Evolutionary conservation across 2,329 filamentous ascomycete species (phyloP).

Genomic region (Plectosphaerella cucumerina): DNA sequence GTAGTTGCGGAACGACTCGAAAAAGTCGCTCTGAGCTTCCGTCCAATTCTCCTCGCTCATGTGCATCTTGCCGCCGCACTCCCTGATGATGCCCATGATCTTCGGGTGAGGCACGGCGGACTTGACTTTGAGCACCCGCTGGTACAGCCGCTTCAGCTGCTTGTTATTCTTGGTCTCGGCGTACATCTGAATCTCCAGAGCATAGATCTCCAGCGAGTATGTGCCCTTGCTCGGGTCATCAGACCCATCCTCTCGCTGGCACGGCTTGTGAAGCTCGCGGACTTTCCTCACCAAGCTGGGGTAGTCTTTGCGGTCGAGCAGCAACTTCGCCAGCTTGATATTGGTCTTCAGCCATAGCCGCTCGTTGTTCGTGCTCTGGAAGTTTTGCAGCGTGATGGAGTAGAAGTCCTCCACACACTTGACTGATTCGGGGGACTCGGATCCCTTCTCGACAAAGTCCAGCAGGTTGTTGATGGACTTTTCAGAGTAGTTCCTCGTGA

Average conservation of each 20-base stretch:
- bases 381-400: constrained; percentile 85
- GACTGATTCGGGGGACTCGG: constrained; percentile 62
- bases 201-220: constrained; percentile 92
- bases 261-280: constrained; percentile 82
- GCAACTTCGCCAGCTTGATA: constrained; percentile 89
- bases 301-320: constrained; percentile 90
- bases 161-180: constrained; percentile 97
- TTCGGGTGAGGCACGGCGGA: constrained; percentile 98
- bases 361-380: constrained; percentile 97
- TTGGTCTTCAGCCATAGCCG: constrained; percentile 97
- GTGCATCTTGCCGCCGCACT: constrained; percentile 99
- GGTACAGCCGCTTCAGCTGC: constrained; percentile 87
- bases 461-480: constrained; percentile 99
- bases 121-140: constrained; percentile 83
- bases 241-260: constrained; percentile 79
- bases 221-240: constrained; percentile 95
- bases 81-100: constrained; percentile 98
- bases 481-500: constrained; percentile 97
- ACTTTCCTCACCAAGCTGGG: constrained; percentile 75
- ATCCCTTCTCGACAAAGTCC: constrained; percentile 93
- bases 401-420: constrained; percentile 94
- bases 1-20: constrained; percentile 98
- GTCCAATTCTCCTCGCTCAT: constrained; percentile 99
- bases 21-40: constrained; percentile 94
- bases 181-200: constrained; percentile 98